Conservation (phyloP, 2,329 filamentous ascomycete genomes). For the Talaromyces sp. region DNA sequence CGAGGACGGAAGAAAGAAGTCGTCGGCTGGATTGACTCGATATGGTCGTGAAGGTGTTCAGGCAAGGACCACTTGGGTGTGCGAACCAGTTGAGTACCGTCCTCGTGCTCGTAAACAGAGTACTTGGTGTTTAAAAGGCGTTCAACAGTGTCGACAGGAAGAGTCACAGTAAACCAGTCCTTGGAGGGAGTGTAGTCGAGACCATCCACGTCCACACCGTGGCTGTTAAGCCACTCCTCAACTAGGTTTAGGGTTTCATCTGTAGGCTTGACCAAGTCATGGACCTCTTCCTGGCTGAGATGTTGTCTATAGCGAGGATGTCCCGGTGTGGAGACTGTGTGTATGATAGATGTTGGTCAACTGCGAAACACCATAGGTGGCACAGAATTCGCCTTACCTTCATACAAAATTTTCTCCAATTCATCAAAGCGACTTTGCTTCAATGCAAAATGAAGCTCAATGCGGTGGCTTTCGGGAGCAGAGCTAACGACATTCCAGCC, state of each 20-base stretch:
- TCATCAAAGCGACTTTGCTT: neutral
- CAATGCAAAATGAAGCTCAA: conserved; percentile 4
- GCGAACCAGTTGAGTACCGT: neutral
- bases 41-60: conserved; percentile 1
- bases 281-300: conserved; percentile 1
- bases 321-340: conserved; percentile 1
- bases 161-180: conserved; percentile 1
- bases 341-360: neutral
- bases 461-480: neutral
- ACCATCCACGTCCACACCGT: neutral
- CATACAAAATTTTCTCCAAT: neutral
- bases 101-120: conserved; percentile 4
- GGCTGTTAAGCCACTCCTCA: conserved; percentile 3
- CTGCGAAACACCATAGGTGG: neutral
- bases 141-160: conserved; percentile 1
- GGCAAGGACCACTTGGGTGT: conserved; percentile 1
- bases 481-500: conserved; percentile 5
- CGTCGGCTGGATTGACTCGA: conserved; percentile 8
- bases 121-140: conserved; percentile 6
- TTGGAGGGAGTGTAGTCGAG: neutral
- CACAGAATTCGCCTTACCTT: neutral
- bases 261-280: conserved; percentile 3
- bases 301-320: conserved; percentile 4
- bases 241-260: neutral
- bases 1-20: conserved; percentile 5